These are phyloP conservation scores for Corynespora cassiicola DNA, from an alignment of 2,329 filamentous ascomycete species.

Conservation along the genomic window DNA sequence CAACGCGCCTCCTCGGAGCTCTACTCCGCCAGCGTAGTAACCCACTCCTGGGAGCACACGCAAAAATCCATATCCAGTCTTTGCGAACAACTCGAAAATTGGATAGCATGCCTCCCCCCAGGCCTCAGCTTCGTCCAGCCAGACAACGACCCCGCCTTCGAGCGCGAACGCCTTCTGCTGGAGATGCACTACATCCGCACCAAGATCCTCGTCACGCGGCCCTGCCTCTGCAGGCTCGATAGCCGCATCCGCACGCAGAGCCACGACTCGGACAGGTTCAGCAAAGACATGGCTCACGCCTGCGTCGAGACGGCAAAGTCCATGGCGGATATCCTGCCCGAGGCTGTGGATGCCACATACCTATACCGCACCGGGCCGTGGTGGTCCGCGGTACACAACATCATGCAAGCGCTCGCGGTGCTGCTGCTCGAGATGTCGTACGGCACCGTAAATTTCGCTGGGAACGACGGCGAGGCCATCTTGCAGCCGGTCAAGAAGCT, in stretches of 20 bases:
- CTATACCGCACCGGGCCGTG: slow-evolving; percentile 44
- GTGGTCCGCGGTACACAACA: slow-evolving; percentile 49
- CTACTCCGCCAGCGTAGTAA: slow-evolving; percentile 43
- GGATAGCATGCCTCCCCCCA: slow-evolving; percentile 19
- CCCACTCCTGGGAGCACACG: slow-evolving; percentile 42
- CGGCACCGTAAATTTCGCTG: slow-evolving; percentile 29
- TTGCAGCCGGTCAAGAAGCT: slow-evolving; percentile 40
- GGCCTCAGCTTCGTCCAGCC: slow-evolving; percentile 19
- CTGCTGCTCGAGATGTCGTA: slow-evolving; percentile 47
- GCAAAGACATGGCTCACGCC: slow-evolving; percentile 32
- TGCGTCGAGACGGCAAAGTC: slow-evolving; percentile 44
- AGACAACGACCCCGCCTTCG: neutral
- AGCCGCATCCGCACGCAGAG: slow-evolving; percentile 31
- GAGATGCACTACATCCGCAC: slow-evolving; percentile 37
- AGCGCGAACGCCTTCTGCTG: slow-evolving; percentile 25
- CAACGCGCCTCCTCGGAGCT: slow-evolving; percentile 39
- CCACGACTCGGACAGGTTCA: slow-evolving; percentile 36
- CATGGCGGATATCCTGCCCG: slow-evolving; percentile 41
- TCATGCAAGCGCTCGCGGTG: slow-evolving; percentile 47
- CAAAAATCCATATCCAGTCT: slow-evolving; percentile 39
- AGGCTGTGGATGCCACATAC: slow-evolving; percentile 21
- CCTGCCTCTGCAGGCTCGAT: slow-evolving; percentile 42
- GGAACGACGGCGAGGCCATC: slow-evolving; percentile 26
- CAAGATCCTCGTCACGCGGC: slow-evolving; percentile 44
- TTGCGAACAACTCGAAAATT: slow-evolving; percentile 38